Conservation (phyloP, 2,329 filamentous ascomycete genomes). For the Arthrobotrys iridis region DNA sequence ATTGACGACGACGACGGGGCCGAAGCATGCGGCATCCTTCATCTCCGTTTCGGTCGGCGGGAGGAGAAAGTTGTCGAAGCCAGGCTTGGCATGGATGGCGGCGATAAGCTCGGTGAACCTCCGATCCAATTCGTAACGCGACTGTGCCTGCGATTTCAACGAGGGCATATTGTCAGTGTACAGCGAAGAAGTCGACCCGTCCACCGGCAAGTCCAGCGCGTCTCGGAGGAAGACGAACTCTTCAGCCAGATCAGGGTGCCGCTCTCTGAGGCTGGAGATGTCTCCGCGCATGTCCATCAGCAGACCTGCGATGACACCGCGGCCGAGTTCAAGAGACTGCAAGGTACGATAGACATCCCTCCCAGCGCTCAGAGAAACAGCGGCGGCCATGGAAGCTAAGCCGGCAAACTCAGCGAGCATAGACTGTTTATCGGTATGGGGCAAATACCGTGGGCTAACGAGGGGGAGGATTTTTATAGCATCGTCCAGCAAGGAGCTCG, state of each 20-base stretch:
- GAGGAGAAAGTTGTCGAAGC: slow-evolving; percentile 23
- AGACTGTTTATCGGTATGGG: slow-evolving; percentile 4
- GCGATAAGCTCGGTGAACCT: slow-evolving; percentile 2
- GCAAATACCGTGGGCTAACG: not conserved
- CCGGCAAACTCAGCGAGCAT: slow-evolving; percentile 1
- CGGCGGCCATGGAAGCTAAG: slow-evolving; percentile 12
- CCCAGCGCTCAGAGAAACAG: not conserved
- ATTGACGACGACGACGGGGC: slow-evolving; percentile 24
- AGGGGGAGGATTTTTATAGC: slow-evolving; percentile 20
- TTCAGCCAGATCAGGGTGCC: slow-evolving; percentile 44
- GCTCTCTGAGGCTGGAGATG: slow-evolving; percentile 1
- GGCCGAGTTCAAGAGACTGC: slow-evolving; percentile 58
- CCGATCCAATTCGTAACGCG: not conserved
- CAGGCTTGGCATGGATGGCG: not conserved
- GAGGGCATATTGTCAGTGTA: not conserved
- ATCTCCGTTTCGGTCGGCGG: slow-evolving; percentile 12
- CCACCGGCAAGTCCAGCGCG: slow-evolving; percentile 18
- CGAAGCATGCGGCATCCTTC: not conserved
- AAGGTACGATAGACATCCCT: not conserved
- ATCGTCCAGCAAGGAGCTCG: slow-evolving; percentile 22
- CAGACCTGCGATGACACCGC: slow-evolving; percentile 57
- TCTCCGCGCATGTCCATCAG: slow-evolving; percentile 56
- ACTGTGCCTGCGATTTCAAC: not conserved
- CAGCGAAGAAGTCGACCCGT: not conserved
- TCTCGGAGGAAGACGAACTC: slow-evolving; percentile 47